A percentile compares a stretch with the other conserved stretches of the same genome.
phyloP scores from a whole-genome alignment of 371 early-diverging fungal genomes.

The Chytridium lagenaria region DNA sequence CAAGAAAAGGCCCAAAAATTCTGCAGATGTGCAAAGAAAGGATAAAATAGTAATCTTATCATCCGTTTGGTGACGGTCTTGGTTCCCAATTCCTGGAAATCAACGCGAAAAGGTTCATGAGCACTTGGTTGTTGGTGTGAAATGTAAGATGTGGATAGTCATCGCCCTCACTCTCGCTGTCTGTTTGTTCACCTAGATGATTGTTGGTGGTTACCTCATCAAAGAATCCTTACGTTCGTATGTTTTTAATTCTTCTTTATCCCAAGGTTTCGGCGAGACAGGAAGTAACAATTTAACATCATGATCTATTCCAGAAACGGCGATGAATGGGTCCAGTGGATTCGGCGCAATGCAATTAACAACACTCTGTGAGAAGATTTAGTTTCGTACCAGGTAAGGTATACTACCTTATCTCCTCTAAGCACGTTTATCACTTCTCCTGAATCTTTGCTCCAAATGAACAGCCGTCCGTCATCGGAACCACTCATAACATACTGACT shows the following conservation, averaged over 20 bases:
- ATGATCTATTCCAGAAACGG: slow-evolving; percentile 35
- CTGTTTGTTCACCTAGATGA: too few species aligned
- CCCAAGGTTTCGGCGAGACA: slow-evolving; percentile 19
- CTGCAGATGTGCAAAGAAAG: too few species aligned
- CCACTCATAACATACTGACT: slow-evolving; percentile 82
- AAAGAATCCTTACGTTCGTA: neutral
- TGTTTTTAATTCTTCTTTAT: neutral
- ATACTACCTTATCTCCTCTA: slow-evolving; percentile 60
- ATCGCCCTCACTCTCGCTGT: slow-evolving; percentile 1
- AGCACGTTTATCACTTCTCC: slow-evolving; percentile 69
- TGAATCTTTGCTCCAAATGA: slow-evolving; percentile 77
- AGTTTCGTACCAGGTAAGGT: neutral
- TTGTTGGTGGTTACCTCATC: too few species aligned
- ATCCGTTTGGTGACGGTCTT: neutral
- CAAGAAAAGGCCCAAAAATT: too few species aligned
- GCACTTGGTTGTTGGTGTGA: neutral
- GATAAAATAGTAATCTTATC: neutral
- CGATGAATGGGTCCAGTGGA: slow-evolving; percentile 18
- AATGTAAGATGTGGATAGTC: too few species aligned
- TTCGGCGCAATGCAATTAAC: slow-evolving; percentile 41
- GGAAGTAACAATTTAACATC: slow-evolving; percentile 29
- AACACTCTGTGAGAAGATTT: slow-evolving; percentile 1
- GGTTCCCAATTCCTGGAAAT: neutral
- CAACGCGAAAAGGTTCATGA: neutral
- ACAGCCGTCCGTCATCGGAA: slow-evolving; percentile 79